Evolutionary conservation across 192 early-diverging fungal species (phyloP).

Genomic region (Gryganskiella cystojenkinii): DNA sequence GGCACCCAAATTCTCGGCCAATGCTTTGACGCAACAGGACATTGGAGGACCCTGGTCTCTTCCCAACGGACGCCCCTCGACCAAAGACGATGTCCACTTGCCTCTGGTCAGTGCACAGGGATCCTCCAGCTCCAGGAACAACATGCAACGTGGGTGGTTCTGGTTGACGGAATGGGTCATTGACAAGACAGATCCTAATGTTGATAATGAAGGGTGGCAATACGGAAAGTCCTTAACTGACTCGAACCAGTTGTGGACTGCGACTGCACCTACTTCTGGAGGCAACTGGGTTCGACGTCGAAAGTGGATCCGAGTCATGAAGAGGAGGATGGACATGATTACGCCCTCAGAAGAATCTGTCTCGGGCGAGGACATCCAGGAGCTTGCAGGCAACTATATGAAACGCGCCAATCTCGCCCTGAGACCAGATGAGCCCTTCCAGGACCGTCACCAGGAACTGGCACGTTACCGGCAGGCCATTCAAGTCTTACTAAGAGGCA

Average conservation of each 20-base stretch:
- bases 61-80: conserved; percentile 59
- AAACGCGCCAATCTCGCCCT: conserved; percentile 30
- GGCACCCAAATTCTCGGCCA: conserved; percentile 63
- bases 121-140: conserved; percentile 18
- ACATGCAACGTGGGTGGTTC: conserved; percentile 66
- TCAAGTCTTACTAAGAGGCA: conserved; percentile 67
- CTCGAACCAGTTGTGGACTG: conserved; percentile 62
- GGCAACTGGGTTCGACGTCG: conserved; percentile 72
- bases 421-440: conserved; percentile 27
- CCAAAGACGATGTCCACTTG: conserved; percentile 63
- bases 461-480: conserved; percentile 67
- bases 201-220: conserved; percentile 80
- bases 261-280: conserved; percentile 57
- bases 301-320: conserved; percentile 84
- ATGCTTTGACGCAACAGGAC: conserved; percentile 61
- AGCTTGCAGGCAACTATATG: conserved; percentile 31
- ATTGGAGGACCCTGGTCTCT: conserved; percentile 71
- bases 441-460: conserved; percentile 50
- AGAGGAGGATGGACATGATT: conserved; percentile 65
- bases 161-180: conserved; percentile 88
- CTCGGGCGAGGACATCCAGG: background rate
- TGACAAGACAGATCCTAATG: conserved; percentile 67
- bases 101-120: conserved; percentile 45
- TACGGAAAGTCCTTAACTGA: conserved; percentile 71
- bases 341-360: background rate